phyloP scores from a whole-genome alignment of 129 eudicot genomes.

The Helichrysum umbraculigerum region DNA sequence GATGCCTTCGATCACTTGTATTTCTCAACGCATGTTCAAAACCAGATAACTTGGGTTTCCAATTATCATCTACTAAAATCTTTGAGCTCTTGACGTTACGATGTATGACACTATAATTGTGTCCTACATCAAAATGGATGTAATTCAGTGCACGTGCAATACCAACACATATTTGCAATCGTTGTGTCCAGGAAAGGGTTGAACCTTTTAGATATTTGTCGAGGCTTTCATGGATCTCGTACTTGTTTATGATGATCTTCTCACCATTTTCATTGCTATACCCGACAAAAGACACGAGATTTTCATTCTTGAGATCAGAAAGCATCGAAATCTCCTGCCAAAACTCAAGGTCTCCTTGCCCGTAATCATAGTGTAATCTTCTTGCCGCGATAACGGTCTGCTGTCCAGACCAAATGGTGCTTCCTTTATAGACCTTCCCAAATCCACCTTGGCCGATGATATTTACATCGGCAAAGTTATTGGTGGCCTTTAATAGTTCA shows the following conservation, averaged over 20 bases:
- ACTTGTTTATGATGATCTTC: slow-evolving; percentile 1
- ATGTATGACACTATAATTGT: too few species aligned
- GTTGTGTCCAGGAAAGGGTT: too few species aligned
- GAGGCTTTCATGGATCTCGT: too few species aligned
- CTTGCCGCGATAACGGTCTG: neutral
- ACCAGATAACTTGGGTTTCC: neutral
- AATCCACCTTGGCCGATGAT: slow-evolving; percentile 8
- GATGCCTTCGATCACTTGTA: neutral
- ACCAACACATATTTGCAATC: too few species aligned
- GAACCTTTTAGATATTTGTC: too few species aligned
- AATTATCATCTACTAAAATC: too few species aligned
- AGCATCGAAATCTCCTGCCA: neutral
- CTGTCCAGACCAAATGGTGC: neutral
- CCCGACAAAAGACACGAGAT: neutral
- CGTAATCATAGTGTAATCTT: slow-evolving; percentile 7
- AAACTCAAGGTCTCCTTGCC: slow-evolving; percentile 11
- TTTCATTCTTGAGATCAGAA: neutral
- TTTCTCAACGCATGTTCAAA: neutral
- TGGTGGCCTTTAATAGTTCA: neutral
- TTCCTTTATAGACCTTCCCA: neutral
- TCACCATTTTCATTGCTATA: neutral
- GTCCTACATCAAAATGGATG: too few species aligned
- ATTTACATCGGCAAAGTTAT: neutral
- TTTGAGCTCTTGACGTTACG: too few species aligned
- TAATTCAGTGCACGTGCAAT: too few species aligned